Conservation (phyloP, 768 basidiomycete genomes). For the Cystobasidium tubakii region DNA sequence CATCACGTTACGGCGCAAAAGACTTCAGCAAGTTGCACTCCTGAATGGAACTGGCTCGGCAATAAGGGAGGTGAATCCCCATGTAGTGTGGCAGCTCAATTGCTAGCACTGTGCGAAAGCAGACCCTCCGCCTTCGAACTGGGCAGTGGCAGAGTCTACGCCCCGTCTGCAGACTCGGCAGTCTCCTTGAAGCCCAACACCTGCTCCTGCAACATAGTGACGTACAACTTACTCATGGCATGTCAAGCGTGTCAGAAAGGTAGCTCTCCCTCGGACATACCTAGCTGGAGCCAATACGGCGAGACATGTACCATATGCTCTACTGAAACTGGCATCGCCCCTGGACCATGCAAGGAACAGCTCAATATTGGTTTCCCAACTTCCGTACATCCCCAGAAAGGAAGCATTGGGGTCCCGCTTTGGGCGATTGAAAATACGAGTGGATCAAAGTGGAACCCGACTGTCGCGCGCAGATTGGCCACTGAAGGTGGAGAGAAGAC, state of each 20-base stretch:
- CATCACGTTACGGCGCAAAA: background rate
- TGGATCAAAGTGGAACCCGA: constrained; percentile 1
- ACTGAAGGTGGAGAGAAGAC: background rate
- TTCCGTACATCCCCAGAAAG: constrained; percentile 15
- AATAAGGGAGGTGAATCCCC: constrained; percentile 8
- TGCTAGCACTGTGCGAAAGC: constrained; percentile 8
- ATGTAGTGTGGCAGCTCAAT: constrained; percentile 9
- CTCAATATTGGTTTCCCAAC: constrained; percentile 3
- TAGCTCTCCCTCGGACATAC: background rate
- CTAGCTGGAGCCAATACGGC: background rate
- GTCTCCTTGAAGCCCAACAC: constrained; percentile 4
- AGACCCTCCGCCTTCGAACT: background rate
- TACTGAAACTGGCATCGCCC: constrained; percentile 11
- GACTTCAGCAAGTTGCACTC: constrained; percentile 3
- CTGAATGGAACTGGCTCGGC: constrained; percentile 15
- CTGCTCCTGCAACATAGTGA: constrained; percentile 33
- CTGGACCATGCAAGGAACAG: constrained; percentile 16
- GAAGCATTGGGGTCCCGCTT: background rate
- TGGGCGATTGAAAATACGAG: constrained; percentile 32
- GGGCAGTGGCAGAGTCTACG: constrained; percentile 8
- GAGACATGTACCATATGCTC: constrained; percentile 9
- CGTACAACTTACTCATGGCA: constrained; percentile 34
- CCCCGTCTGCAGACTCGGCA: background rate
- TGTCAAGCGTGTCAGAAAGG: constrained; percentile 29
- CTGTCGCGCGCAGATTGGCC: background rate